Conservation (phyloP, 768 basidiomycete genomes). For the Rhodotorula paludigena region DNA sequence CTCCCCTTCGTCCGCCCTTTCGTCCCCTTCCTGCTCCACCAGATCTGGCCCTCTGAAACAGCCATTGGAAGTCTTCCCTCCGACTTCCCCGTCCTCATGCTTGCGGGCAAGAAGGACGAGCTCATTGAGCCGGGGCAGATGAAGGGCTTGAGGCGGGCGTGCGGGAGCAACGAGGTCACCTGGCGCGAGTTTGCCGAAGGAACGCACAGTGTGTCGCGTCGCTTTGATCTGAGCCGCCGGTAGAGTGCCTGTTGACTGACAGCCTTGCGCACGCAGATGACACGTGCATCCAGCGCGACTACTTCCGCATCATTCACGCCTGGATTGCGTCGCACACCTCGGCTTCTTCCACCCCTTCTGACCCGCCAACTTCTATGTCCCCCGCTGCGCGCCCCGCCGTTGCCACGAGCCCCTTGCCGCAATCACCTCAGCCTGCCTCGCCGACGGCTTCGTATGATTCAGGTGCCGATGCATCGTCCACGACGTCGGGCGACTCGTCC, state of each 20-base stretch:
- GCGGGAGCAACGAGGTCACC: slow-evolving; percentile 37
- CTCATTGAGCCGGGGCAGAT: slow-evolving; percentile 73
- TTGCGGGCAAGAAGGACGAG: slow-evolving; percentile 68
- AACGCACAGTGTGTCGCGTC: slow-evolving; percentile 43
- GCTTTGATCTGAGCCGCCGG: neutral
- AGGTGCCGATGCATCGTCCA: too few species aligned
- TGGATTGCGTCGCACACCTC: slow-evolving; percentile 20
- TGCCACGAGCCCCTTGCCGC: neutral
- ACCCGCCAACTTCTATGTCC: neutral
- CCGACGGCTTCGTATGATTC: neutral
- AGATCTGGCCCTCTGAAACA: slow-evolving; percentile 77
- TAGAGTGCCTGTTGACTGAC: too few species aligned
- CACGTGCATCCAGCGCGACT: slow-evolving; percentile 48
- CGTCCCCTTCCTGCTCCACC: slow-evolving; percentile 69
- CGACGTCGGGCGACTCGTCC: neutral
- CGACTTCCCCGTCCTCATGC: slow-evolving; percentile 65
- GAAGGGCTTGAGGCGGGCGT: slow-evolving; percentile 50
- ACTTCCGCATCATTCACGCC: slow-evolving; percentile 39
- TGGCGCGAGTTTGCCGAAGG: slow-evolving; percentile 48
- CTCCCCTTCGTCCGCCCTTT: slow-evolving; percentile 69
- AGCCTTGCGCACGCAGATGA: slow-evolving; percentile 44
- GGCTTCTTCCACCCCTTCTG: neutral
- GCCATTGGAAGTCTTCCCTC: slow-evolving; percentile 54
- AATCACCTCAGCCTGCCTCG: neutral
- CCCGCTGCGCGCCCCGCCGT: neutral